Conservation (phyloP, 495 filamentous ascomycete species). For the Letharia columbiana region DNA sequence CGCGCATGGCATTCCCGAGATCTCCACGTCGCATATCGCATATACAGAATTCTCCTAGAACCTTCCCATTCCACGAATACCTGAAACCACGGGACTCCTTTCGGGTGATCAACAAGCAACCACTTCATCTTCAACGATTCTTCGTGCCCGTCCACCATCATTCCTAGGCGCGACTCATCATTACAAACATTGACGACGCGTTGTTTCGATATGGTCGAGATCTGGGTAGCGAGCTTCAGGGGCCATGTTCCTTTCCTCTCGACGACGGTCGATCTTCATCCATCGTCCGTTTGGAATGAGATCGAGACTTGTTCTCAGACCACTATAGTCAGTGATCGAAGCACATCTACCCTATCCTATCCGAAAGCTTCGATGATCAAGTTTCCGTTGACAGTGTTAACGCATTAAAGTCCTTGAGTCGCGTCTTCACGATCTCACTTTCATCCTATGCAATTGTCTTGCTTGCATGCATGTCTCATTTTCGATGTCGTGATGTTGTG, state of each 20-base stretch:
- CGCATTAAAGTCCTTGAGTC: background rate
- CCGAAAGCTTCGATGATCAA: background rate
- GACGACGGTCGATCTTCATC: background rate
- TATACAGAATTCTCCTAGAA: conserved; percentile 21
- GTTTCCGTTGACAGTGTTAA: background rate
- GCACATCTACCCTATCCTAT: background rate
- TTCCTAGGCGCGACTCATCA: background rate
- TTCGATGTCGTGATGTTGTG: background rate
- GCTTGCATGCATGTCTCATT: background rate
- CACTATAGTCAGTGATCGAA: background rate
- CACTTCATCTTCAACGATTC: conserved; percentile 10
- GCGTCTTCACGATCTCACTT: background rate
- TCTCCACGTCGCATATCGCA: conserved; percentile 22
- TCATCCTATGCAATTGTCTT: background rate
- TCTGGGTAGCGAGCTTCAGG: background rate
- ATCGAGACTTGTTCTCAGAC: background rate
- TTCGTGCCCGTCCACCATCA: background rate
- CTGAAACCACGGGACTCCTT: conserved; percentile 15
- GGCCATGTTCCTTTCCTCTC: background rate
- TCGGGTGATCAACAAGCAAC: conserved; percentile 15
- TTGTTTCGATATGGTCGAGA: background rate
- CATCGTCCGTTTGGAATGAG: background rate
- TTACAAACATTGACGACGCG: background rate
- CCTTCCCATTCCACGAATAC: conserved; percentile 13
- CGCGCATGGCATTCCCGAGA: conserved; percentile 12